Base-by-base conservation (phyloP, 306 rosid species). In the Pterocarpus macrocarpus region DNA sequence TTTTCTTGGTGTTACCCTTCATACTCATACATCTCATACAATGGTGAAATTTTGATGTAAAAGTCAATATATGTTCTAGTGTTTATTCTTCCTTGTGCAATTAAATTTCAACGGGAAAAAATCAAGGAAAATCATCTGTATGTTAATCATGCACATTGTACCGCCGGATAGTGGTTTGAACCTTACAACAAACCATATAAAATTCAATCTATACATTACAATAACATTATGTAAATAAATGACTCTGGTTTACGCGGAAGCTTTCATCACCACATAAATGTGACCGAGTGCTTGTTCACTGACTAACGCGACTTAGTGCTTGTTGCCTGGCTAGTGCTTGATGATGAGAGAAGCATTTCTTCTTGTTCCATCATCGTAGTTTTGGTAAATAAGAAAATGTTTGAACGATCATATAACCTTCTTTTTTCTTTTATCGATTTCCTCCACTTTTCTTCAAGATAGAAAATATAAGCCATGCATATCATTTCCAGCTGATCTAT, bases 31-130 rank as follows among this genome's bases (percentile, higher is more conserved):
- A 35, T 16, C 38, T 68, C 32, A 38, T 65, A 34, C 2, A 45
- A 33, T 71, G 34, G 10, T 50, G 43, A n/a, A 72, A 22, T 65
- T 78, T 78, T 72, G 36, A 72, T 83, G 55, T 36, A 57, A 72
- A 30, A 83, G 71, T 45, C 45, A 56, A 72, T 65, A 71, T 68
- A 83, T 80, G 3, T 49, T 58, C 17, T 56, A 36, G 65, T 44
- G 17, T 64, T 72, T 72, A 5, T 36, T 45, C 36, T 47, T 70
- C 13, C 8, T 43, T 4, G 12, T 30, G 62, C 14, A 44, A 35
- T 34, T 34, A 78, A 22, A 1, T 59, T 67, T 8, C 0, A 38
- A 14, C 28, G 39, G 38, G 57, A 35, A 61, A 71, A 5, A 28
- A 61, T 50, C 15, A 68, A 68, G 36, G 33, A 68, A 67, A 65